phyloP scores from a whole-genome alignment of 2,329 filamentous ascomycete genomes.

The Claviceps monticola region DNA sequence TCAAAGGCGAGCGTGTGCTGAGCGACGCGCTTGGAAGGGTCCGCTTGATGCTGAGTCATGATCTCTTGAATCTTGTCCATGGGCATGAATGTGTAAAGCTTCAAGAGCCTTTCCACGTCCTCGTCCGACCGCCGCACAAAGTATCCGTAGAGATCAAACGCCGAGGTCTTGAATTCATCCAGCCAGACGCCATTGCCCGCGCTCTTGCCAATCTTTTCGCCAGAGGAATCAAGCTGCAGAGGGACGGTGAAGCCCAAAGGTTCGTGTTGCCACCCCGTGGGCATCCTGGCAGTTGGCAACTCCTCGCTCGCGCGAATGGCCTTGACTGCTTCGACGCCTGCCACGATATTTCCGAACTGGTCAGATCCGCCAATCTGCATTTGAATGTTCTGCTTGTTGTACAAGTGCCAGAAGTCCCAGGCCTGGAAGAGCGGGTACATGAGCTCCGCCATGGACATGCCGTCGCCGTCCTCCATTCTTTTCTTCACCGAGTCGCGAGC shows the following conservation, averaged over 20 bases:
- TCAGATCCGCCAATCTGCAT: slow-evolving; percentile 92
- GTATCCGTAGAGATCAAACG: slow-evolving; percentile 83
- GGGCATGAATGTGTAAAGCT: slow-evolving; percentile 82
- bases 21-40: slow-evolving; percentile 60
- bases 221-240: slow-evolving; percentile 70
- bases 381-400: slow-evolving; percentile 49
- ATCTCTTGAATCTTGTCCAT: slow-evolving; percentile 49
- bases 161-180: slow-evolving; percentile 62
- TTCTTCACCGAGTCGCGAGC: slow-evolving; percentile 80
- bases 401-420: slow-evolving; percentile 94
- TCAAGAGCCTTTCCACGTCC: slow-evolving; percentile 69
- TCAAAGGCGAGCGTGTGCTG: slow-evolving; percentile 77
- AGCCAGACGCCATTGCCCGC: slow-evolving; percentile 92
- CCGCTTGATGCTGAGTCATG: slow-evolving; percentile 52
- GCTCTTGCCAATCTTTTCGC: slow-evolving; percentile 88
- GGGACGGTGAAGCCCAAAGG: slow-evolving; percentile 86
- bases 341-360: slow-evolving; percentile 90
- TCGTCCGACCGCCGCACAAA: slow-evolving; percentile 72
- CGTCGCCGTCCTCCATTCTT: slow-evolving; percentile 71
- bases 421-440: slow-evolving; percentile 85
- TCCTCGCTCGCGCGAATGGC: slow-evolving; percentile 48
- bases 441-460: slow-evolving; percentile 91
- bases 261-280: slow-evolving; percentile 30
- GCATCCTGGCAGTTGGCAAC: slow-evolving; percentile 25
- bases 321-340: slow-evolving; percentile 77